Evolutionary conservation across 805 yeast genomes (phyloP).

Genomic region (Blastobotrys terrestris): DNA sequence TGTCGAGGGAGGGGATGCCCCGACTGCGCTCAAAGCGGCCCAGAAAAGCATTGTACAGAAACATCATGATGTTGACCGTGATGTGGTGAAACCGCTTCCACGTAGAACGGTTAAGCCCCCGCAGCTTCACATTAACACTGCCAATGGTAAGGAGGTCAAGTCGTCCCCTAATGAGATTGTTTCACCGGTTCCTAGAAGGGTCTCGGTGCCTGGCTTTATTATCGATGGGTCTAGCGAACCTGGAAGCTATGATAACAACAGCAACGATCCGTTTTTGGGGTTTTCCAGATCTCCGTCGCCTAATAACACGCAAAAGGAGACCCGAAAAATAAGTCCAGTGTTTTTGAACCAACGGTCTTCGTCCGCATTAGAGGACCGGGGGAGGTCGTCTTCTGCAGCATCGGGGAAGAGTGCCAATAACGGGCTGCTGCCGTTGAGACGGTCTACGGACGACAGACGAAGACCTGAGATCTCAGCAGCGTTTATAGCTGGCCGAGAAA

Average conservation of each 20-base stretch:
- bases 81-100: too few relatives aligned
- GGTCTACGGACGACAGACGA: not conserved
- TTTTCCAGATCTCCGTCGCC: not conserved
- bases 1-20: not conserved
- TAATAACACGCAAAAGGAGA: not conserved
- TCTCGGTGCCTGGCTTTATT: not conserved
- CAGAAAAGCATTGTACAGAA: not conserved
- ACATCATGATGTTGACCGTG: too few relatives aligned
- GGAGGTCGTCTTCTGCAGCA: not conserved
- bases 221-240: too few relatives aligned
- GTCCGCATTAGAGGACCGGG: not conserved
- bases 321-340: not conserved
- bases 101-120: too few relatives aligned
- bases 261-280: not conserved
- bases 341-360: not conserved
- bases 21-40: not conserved
- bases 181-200: not conserved
- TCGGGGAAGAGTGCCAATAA: not conserved
- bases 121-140: not conserved
- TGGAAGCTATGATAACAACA: not conserved
- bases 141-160: not conserved
- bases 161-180: not conserved
- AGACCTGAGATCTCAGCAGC: conserved; percentile 3
- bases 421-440: not conserved
- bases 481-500: not conserved